Conservation (phyloP, 352 stramenopile species). For the Phytophthora foliorum region DNA sequence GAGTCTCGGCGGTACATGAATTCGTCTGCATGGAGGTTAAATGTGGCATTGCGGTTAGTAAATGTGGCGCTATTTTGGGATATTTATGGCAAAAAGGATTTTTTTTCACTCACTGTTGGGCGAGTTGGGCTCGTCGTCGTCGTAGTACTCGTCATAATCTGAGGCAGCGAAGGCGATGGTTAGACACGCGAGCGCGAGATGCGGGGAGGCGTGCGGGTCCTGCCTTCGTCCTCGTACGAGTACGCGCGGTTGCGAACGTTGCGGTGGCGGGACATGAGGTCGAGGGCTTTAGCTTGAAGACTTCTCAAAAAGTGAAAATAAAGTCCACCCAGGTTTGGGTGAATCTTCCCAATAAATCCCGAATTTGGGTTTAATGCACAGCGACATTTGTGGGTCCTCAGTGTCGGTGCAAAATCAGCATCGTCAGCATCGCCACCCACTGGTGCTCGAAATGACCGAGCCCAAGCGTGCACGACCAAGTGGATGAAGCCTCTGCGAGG, state of each 20-base stretch:
- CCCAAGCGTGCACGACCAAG: no score
- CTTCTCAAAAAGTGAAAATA: no score
- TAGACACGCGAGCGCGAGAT: neutral
- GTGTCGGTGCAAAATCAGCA: no score
- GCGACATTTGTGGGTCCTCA: no score
- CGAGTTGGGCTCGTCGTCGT: slow-evolving; percentile 69
- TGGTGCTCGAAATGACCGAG: no score
- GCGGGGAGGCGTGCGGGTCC: neutral
- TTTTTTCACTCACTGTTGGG: slow-evolving; percentile 64
- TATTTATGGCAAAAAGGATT: slow-evolving; percentile 6
- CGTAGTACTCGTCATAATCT: slow-evolving; percentile 84
- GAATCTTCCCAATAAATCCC: no score
- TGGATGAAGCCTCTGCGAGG: no score
- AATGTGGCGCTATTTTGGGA: slow-evolving; percentile 7
- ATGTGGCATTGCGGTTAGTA: slow-evolving; percentile 15
- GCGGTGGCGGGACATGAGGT: slow-evolving; percentile 84
- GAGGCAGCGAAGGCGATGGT: neutral
- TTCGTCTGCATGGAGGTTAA: slow-evolving; percentile 50
- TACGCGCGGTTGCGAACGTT: slow-evolving; percentile 90
- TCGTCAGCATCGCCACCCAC: no score
- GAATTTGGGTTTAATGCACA: no score
- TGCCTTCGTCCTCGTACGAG: slow-evolving; percentile 89
- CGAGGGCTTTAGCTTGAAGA: no score
- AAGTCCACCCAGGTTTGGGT: no score
- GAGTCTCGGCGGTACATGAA: slow-evolving; percentile 89